These are phyloP conservation scores for Trichocladium uniseriatum DNA, from an alignment of 495 filamentous ascomycete genomes.

Conservation along the genomic window DNA sequence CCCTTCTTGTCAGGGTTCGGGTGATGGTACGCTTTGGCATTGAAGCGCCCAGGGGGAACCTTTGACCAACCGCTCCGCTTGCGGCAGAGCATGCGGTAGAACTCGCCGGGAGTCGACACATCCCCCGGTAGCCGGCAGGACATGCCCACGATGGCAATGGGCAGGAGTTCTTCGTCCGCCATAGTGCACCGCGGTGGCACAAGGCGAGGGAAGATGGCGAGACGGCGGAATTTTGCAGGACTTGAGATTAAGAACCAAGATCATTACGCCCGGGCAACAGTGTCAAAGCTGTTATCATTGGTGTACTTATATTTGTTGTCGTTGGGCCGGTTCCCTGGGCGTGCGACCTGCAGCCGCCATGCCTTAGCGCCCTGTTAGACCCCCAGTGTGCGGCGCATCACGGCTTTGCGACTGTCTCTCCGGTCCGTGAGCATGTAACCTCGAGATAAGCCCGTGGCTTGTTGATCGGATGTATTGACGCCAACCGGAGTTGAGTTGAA, in stretches of 20 bases:
- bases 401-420: too few species aligned
- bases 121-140: slow-evolving; percentile 41
- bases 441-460: too few species aligned
- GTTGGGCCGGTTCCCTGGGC: too few species aligned
- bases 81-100: slow-evolving; percentile 39
- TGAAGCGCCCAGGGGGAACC: slow-evolving; percentile 60
- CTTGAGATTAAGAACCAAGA: not conserved
- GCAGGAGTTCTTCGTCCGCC: slow-evolving; percentile 20
- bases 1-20: slow-evolving; percentile 41
- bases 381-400: not conserved
- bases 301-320: too few species aligned
- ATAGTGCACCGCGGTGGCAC: slow-evolving; percentile 5
- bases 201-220: slow-evolving; percentile 7
- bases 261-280: too few species aligned
- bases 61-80: slow-evolving; percentile 31
- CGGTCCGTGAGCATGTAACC: too few species aligned
- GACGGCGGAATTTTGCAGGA: not conserved
- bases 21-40: slow-evolving; percentile 56
- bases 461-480: too few species aligned
- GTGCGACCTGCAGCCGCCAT: too few species aligned
- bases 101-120: slow-evolving; percentile 31
- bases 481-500: too few species aligned
- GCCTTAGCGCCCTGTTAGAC: too few species aligned
- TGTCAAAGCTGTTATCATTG: too few species aligned
- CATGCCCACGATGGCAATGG: slow-evolving; percentile 40